These are phyloP conservation scores for Zasmidium cellare DNA, from an alignment of 2,329 filamentous ascomycete genomes.

Conservation along the genomic window DNA sequence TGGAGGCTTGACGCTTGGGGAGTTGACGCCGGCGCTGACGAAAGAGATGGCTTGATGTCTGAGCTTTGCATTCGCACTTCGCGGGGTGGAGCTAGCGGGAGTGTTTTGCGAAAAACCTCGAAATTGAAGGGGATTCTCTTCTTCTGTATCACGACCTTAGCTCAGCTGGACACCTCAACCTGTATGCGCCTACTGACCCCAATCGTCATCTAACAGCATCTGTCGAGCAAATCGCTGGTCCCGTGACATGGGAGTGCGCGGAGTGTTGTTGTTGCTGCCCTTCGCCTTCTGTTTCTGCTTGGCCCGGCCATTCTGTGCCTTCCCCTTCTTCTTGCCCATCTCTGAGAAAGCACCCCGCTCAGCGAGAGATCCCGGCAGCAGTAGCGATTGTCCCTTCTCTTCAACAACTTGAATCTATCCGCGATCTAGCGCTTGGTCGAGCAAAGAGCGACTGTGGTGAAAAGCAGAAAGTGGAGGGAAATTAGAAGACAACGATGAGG, in stretches of 20 bases:
- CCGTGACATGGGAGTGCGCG: conserved; percentile 5
- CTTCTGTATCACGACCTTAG: conserved; percentile 10
- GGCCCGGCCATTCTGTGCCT: conserved; percentile 25
- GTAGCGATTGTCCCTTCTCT: neutral
- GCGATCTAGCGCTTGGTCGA: neutral
- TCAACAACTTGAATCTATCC: neutral
- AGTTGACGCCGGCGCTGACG: conserved; percentile 58
- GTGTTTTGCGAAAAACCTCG: conserved; percentile 28
- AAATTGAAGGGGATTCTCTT: conserved; percentile 24
- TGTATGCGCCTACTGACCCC: conserved; percentile 14
- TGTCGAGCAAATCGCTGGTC: neutral
- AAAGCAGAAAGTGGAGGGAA: neutral
- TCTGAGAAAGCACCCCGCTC: neutral
- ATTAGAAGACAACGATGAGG: conserved; percentile 1
- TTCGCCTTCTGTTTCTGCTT: conserved; percentile 29
- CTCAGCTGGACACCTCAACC: conserved; percentile 7
- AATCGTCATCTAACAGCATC: conserved; percentile 15
- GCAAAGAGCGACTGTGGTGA: conserved; percentile 18
- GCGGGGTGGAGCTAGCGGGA: conserved; percentile 32
- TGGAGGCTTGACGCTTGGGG: conserved; percentile 35
- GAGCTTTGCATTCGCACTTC: conserved; percentile 51
- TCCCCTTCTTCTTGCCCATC: conserved; percentile 26
- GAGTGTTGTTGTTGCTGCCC: conserved; percentile 17
- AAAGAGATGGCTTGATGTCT: conserved; percentile 60
- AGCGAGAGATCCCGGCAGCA: neutral